phyloP scores from a whole-genome alignment of 257 asterid genomes.

The Vinca minor region DNA sequence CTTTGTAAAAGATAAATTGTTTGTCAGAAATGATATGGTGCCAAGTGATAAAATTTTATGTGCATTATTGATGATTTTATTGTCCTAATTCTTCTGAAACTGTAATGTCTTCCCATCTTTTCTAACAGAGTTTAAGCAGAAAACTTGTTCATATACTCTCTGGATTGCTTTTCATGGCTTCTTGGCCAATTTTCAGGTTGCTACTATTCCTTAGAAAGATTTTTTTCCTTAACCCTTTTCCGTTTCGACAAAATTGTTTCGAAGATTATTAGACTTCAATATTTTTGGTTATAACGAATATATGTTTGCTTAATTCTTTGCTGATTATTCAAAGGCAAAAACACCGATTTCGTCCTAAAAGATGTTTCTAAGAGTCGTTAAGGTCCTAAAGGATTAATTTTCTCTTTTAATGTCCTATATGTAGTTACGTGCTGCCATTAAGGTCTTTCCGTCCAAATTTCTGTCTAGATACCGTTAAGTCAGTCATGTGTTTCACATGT shows the following conservation, averaged over 20 bases:
- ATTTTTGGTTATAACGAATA: neutral
- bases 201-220: slow-evolving; percentile 10
- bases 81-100: slow-evolving; percentile 1
- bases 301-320: slow-evolving; percentile 8
- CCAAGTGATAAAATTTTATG: no score
- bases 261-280: neutral
- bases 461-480: no score
- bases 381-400: no score
- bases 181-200: slow-evolving; percentile 97
- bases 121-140: slow-evolving; percentile 68
- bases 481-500: no score
- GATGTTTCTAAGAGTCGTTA: no score
- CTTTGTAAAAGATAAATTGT: no score
- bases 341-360: no score
- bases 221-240: neutral
- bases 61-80: slow-evolving; percentile 6
- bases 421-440: no score
- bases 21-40: no score
- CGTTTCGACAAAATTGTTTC: neutral
- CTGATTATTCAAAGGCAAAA: slow-evolving; percentile 40
- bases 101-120: slow-evolving; percentile 1
- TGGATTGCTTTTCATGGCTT: slow-evolving; percentile 78
- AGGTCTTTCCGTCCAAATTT: no score
- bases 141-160: slow-evolving; percentile 86
- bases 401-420: no score